Evolutionary conservation across 768 basidiomycete genomes (phyloP), one percentile per base, ranked within the genome.

Genomic region (Boletus edulis): DNA sequence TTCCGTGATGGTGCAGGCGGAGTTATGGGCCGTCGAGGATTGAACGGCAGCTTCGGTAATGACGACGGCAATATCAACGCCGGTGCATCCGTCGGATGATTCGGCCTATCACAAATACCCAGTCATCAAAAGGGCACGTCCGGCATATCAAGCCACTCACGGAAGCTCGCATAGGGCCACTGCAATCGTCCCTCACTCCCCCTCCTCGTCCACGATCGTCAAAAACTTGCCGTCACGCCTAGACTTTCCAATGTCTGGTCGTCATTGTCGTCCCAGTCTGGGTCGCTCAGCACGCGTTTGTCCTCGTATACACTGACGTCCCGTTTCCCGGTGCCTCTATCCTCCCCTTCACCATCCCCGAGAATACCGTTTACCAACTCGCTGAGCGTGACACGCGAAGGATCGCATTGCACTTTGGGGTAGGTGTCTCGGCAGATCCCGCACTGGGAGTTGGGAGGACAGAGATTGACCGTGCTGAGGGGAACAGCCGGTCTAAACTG

Each of bases 371-470:
- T 73, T 6, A 97, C 80, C 10, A 98, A 74, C 44, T 91, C 85
- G 1, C 87, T 80, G 0, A 99, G 77, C 11, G 81, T 84, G 20
- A 86, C 78, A 24, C 81, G 79, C 17, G 79, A 68, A 0, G 88
- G 81, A 65, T 97, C 92, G 59, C 93, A 93, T 12, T 74, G 78
- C 11, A 97, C 69, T 9, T 81, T 78, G 0, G 82, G 76, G 67
- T 98, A 98, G 2, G 86, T 84, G 61, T 97, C 93, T 41, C 91
- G 72, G 63, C 97, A 99, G 27, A 97, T 78, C 0, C 89, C 88
- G 63, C 97, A 98, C 13, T 73, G 72, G 0, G 84, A 78, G 64
- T 92, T 93, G 0, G 97, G 94, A 11, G 75, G 67, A 18, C 81
- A 82, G 27, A 89, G 76, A 3, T 73, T 78, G 61, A 87, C 84